phyloP scores from a whole-genome alignment of 164 flowering plant genomes.

The Stephania japonica region DNA sequence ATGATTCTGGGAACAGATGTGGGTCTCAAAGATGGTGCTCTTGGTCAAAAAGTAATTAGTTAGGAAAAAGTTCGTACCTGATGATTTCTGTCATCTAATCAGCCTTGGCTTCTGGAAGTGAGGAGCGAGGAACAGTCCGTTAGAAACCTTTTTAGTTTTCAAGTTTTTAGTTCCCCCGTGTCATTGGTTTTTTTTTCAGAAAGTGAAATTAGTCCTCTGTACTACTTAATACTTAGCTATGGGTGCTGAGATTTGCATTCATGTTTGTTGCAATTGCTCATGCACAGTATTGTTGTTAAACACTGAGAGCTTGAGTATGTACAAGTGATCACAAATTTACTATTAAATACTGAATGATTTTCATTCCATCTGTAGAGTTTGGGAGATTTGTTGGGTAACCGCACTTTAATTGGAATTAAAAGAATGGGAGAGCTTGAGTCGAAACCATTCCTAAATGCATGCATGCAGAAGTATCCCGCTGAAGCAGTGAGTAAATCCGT shows the following conservation, averaged over 20 bases:
- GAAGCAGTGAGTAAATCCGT: slow-evolving; percentile 23
- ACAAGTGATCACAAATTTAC: neutral
- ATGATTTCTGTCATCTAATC: neutral
- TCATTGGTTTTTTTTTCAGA: neutral
- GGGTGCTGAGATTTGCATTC: neutral
- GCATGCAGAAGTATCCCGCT: slow-evolving; percentile 22
- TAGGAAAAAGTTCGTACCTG: neutral
- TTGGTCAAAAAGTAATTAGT: neutral
- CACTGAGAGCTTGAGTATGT: neutral
- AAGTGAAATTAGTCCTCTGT: neutral
- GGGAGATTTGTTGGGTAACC: slow-evolving; percentile 33
- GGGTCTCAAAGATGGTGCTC: neutral
- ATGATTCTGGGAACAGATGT: neutral
- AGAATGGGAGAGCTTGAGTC: slow-evolving; percentile 81
- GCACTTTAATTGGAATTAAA: slow-evolving; percentile 53
- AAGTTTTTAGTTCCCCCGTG: neutral
- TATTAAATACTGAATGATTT: neutral
- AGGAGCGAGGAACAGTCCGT: neutral
- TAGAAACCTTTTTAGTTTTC: neutral
- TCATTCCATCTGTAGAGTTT: slow-evolving; percentile 36
- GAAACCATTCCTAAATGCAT: slow-evolving; percentile 32
- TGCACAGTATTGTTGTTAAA: neutral
- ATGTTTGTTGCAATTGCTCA: neutral
- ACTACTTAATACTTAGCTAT: neutral
- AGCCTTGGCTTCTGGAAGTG: neutral